phyloP scores from a whole-genome alignment of 495 filamentous ascomycete genomes.

The Amniculicola lignicola region DNA sequence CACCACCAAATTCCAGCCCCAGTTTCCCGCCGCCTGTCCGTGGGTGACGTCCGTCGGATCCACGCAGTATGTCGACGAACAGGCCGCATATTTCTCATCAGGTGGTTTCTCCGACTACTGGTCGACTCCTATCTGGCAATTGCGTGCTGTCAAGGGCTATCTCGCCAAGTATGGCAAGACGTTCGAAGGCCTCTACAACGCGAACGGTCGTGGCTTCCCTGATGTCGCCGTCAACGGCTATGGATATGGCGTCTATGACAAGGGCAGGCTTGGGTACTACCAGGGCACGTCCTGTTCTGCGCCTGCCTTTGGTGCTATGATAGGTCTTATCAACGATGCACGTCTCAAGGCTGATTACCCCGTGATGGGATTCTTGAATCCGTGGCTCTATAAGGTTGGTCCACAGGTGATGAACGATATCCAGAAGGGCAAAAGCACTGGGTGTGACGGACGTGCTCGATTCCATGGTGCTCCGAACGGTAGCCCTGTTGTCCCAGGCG shows the following conservation, averaged over 20 bases:
- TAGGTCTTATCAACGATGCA: constrained; percentile 41
- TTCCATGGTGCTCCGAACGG: constrained; percentile 17
- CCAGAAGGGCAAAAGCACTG: constrained; percentile 29
- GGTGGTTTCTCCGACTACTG: constrained; percentile 44
- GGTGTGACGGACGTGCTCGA: constrained; percentile 37
- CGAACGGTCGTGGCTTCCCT: constrained; percentile 38
- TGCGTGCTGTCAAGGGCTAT: constrained; percentile 31
- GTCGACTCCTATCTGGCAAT: constrained; percentile 35
- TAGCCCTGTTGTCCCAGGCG: constrained; percentile 8
- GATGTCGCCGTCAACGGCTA: constrained; percentile 39
- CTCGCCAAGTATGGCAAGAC: constrained; percentile 27
- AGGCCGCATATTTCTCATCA: constrained; percentile 33
- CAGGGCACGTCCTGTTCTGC: constrained; percentile 39
- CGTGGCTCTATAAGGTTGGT: constrained; percentile 36
- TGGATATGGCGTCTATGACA: constrained; percentile 32
- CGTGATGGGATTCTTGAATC: constrained; percentile 43
- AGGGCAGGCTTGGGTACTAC: constrained; percentile 30
- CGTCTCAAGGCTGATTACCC: constrained; percentile 32
- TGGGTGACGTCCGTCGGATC: constrained; percentile 41
- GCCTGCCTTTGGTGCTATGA: constrained; percentile 35
- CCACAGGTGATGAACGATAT: constrained; percentile 38
- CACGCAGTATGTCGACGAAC: constrained; percentile 35
- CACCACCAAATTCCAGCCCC: constrained; percentile 36
- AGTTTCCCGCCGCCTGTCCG: constrained; percentile 40
- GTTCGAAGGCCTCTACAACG: constrained; percentile 39